Evolutionary conservation across 306 rosid species (phyloP).

Genomic region (Cicer chorassanicum): DNA sequence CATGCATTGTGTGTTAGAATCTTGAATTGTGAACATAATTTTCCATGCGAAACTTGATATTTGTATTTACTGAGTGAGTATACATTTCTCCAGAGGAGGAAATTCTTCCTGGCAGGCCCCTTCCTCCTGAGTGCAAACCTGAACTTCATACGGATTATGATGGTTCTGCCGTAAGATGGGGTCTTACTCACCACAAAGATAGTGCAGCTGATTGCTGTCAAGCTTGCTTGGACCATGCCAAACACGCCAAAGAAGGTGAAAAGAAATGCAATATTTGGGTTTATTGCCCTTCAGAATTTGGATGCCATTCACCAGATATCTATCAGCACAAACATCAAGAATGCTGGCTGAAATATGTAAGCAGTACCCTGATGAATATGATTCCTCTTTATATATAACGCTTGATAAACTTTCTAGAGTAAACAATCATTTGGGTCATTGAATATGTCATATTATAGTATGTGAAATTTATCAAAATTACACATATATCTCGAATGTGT

Average conservation of each 20-base stretch:
- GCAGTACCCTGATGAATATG: slow-evolving; percentile 36
- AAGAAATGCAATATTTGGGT: slow-evolving; percentile 94
- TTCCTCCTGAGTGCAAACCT: slow-evolving; percentile 73
- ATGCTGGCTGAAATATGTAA: slow-evolving; percentile 97
- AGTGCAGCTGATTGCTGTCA: slow-evolving; percentile 99
- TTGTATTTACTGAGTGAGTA: slow-evolving; percentile 32
- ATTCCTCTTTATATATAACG: slow-evolving; percentile 22
- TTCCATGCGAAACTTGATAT: slow-evolving; percentile 34
- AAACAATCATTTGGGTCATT: too few relatives aligned
- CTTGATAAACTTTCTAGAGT: not conserved
- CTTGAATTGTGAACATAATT: slow-evolving; percentile 27
- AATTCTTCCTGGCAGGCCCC: slow-evolving; percentile 82
- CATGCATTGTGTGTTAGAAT: slow-evolving; percentile 32
- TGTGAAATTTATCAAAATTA: too few relatives aligned
- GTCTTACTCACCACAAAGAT: slow-evolving; percentile 91
- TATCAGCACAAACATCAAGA: slow-evolving; percentile 85
- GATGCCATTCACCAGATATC: slow-evolving; percentile 93
- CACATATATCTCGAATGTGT: too few relatives aligned
- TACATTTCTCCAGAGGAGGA: slow-evolving; percentile 65
- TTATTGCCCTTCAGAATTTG: slow-evolving; percentile 87
- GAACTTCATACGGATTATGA: slow-evolving; percentile 90
- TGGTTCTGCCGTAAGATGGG: slow-evolving; percentile 95
- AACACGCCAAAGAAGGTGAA: slow-evolving; percentile 69
- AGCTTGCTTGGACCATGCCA: slow-evolving; percentile 93
- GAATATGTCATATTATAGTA: too few relatives aligned